Percentiles rank a stretch among this genome's conserved stretches.
Conservation (phyloP, 2,329 filamentous ascomycete genomes). For the Talaromyces rugulosus region DNA sequence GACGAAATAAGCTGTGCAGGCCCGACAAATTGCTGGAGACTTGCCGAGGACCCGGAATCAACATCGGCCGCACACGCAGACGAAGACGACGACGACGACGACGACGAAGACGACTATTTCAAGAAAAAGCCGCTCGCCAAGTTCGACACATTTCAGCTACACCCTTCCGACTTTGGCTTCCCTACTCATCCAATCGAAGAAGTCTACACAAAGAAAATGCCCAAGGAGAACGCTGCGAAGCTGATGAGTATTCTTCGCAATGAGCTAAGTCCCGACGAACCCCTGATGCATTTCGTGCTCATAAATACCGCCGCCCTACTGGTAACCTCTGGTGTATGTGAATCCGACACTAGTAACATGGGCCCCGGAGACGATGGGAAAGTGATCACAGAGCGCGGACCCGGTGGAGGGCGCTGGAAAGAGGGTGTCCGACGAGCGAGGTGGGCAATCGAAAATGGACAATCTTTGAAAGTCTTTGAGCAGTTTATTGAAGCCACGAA, state of each 20-base stretch:
- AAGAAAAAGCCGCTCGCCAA: conserved; percentile 45
- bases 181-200: conserved; percentile 66
- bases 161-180: conserved; percentile 84
- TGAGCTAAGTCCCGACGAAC: conserved; percentile 69
- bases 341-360: conserved; percentile 75
- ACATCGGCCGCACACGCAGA: conserved; percentile 12
- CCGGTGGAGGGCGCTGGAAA: conserved; percentile 87
- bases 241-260: conserved; percentile 71
- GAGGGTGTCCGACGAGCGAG: conserved; percentile 83
- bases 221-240: conserved; percentile 81
- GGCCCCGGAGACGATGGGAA: conserved; percentile 73
- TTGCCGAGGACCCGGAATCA: conserved; percentile 52
- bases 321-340: conserved; percentile 80
- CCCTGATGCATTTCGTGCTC: conserved; percentile 87
- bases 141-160: conserved; percentile 72
- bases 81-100: conserved; percentile 27
- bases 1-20: conserved; percentile 95
- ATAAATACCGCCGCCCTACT: conserved; percentile 90
- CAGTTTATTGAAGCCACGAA: conserved; percentile 82
- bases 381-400: conserved; percentile 76
- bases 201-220: conserved; percentile 81
- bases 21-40: conserved; percentile 80
- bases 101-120: conserved; percentile 39
- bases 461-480: conserved; percentile 77
- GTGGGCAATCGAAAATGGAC: conserved; percentile 82